Conservation (phyloP, 1,139 yeast genomes). For the Lodderomyces parapsilosis region DNA sequence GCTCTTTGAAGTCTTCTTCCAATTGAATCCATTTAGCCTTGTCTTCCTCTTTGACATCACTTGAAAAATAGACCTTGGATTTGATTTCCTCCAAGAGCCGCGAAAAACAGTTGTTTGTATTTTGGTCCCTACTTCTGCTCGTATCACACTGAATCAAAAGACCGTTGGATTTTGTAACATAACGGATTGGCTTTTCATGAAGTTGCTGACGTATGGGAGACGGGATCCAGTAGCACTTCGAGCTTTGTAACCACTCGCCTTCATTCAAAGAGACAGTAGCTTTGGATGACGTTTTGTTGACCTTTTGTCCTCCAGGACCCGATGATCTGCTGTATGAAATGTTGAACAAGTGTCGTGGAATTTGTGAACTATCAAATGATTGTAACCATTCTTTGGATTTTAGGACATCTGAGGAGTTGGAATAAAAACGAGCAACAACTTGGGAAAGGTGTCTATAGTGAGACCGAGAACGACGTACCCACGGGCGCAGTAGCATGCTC, state of each 20-base stretch:
- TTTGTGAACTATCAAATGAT: constrained; percentile 24
- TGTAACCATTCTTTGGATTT: constrained; percentile 48
- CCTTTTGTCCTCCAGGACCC: constrained; percentile 97
- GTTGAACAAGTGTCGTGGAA: constrained; percentile 54
- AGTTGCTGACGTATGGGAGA: constrained; percentile 46
- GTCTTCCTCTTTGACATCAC: constrained; percentile 50
- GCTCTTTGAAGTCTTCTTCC: constrained; percentile 44
- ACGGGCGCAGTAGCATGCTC: background rate
- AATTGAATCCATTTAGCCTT: constrained; percentile 56
- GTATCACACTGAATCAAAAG: constrained; percentile 63
- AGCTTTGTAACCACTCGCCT: constrained; percentile 47
- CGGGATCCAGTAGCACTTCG: constrained; percentile 62
- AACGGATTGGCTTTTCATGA: constrained; percentile 41
- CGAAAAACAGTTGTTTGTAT: constrained; percentile 57
- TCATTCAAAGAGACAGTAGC: constrained; percentile 61
- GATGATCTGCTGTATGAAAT: constrained; percentile 69
- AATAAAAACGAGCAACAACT: background rate
- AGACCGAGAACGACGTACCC: background rate
- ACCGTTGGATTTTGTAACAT: constrained; percentile 57
- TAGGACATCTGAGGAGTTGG: constrained; percentile 22
- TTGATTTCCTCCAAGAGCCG: constrained; percentile 58
- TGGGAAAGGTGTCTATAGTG: background rate
- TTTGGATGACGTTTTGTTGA: constrained; percentile 79
- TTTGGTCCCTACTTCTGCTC: constrained; percentile 57
- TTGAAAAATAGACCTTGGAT: constrained; percentile 45